Evolutionary conservation across 371 early-diverging fungal genomes (phyloP).

Genomic region (Choanephora cucurbitarum): DNA sequence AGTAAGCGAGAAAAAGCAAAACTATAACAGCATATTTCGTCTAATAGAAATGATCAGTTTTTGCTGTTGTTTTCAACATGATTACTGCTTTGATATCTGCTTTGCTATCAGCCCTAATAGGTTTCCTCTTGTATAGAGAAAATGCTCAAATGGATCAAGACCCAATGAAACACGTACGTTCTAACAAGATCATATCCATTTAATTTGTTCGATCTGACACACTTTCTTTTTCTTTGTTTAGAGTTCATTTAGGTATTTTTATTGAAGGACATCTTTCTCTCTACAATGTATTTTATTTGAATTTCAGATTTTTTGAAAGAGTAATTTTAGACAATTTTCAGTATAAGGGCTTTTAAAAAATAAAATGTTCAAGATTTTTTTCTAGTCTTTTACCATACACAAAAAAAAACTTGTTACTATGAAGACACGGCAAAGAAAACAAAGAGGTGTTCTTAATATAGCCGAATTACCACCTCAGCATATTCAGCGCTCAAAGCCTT

Average conservation of each 20-base stretch:
- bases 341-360: no score
- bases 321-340: no score
- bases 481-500: background rate
- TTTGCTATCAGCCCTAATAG: slow-evolving; percentile 14
- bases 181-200: no score
- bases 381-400: background rate
- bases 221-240: no score
- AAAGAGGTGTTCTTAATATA: background rate
- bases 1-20: background rate
- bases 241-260: no score
- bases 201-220: no score
- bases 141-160: slow-evolving; percentile 16
- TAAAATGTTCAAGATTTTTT: background rate
- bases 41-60: slow-evolving; percentile 5
- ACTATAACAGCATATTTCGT: background rate
- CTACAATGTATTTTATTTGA: no score
- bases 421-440: background rate
- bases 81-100: slow-evolving; percentile 12
- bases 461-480: background rate
- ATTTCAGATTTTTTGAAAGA: no score
- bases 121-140: slow-evolving; percentile 21
- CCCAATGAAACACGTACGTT: slow-evolving; percentile 10
- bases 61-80: slow-evolving; percentile 25
- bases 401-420: background rate
- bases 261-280: no score